These are phyloP conservation scores for Eucalyptus brandiana DNA, from an alignment of 345 rosid genomes.

Conservation along the genomic window DNA sequence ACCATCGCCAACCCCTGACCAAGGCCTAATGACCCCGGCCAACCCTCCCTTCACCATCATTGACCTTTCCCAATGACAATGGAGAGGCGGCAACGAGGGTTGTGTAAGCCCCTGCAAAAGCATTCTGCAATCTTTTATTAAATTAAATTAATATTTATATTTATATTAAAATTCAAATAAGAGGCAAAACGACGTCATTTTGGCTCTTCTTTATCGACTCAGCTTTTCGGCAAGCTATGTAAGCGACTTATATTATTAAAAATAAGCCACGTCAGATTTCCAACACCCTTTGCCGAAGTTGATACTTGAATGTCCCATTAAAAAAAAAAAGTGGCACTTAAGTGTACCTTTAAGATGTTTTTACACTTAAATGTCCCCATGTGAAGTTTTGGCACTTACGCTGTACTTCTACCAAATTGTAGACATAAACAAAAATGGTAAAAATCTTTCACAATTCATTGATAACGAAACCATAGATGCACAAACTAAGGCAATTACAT, in stretches of 20 bases:
- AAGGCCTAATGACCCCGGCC: rapidly evolving
- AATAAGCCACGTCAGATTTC: too few relatives aligned
- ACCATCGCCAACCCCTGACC: rapidly evolving
- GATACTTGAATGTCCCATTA: too few relatives aligned
- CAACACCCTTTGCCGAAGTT: rapidly evolving
- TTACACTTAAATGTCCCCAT: rapidly evolving
- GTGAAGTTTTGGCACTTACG: rapidly evolving
- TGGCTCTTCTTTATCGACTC: too few relatives aligned
- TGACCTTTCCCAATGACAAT: rapidly evolving
- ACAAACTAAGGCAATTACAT: background rate
- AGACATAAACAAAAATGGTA: background rate
- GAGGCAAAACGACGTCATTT: rapidly evolving
- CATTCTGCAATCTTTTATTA: rapidly evolving
- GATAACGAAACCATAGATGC: background rate
- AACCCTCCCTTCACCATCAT: too few relatives aligned
- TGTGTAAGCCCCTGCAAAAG: rapidly evolving
- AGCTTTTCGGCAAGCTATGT: rapidly evolving
- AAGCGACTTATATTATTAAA: rapidly evolving
- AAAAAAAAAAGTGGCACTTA: too few relatives aligned
- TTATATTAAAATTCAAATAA: too few relatives aligned
- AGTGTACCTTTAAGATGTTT: rapidly evolving
- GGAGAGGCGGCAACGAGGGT: rapidly evolving
- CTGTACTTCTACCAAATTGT: rapidly evolving
- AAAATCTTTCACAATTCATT: background rate
- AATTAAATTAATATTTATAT: too few relatives aligned